Percentiles rank a stretch among this genome's conserved stretches.
phyloP scores from a whole-genome alignment of 371 early-diverging fungal genomes.

The Lichtheimia ornata region DNA sequence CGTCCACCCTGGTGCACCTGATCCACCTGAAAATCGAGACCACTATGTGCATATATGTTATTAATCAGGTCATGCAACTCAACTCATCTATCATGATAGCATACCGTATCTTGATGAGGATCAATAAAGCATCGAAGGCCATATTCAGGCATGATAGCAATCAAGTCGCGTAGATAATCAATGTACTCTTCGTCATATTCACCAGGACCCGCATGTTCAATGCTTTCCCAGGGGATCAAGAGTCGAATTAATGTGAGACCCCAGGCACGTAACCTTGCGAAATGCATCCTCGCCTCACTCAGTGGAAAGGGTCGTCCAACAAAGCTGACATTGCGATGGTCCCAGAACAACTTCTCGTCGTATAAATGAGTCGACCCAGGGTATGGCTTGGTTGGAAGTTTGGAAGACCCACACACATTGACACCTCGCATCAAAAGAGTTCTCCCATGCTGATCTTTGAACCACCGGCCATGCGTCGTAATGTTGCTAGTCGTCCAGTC shows the following conservation, averaged over 20 bases:
- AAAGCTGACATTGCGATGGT: slow-evolving; percentile 66
- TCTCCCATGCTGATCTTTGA: slow-evolving; percentile 55
- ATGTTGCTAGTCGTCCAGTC: no score
- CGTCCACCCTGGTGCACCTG: slow-evolving; percentile 76
- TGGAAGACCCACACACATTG: slow-evolving; percentile 67
- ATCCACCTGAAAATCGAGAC: slow-evolving; percentile 71
- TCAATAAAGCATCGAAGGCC: slow-evolving; percentile 83
- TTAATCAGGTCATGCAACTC: not conserved
- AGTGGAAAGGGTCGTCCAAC: slow-evolving; percentile 77
- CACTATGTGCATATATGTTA: slow-evolving; percentile 35
- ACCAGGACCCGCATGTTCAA: slow-evolving; percentile 75
- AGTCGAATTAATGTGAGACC: slow-evolving; percentile 78
- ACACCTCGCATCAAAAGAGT: slow-evolving; percentile 63
- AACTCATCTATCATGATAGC: slow-evolving; percentile 3
- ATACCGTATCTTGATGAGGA: slow-evolving; percentile 70
- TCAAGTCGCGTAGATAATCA: slow-evolving; percentile 65
- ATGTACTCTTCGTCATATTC: slow-evolving; percentile 83
- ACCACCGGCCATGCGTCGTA: slow-evolving; percentile 38
- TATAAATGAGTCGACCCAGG: slow-evolving; percentile 53
- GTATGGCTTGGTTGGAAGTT: slow-evolving; percentile 61
- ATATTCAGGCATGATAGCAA: slow-evolving; percentile 65
- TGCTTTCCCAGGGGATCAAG: slow-evolving; percentile 81
- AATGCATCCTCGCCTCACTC: slow-evolving; percentile 76
- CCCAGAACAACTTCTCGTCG: slow-evolving; percentile 59
- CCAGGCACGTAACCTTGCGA: slow-evolving; percentile 72